Percentiles rank a stretch among this genome's conserved stretches.
Conservation (phyloP, 2,329 filamentous ascomycete genomes). For the Ophiosphaerella korrae region DNA sequence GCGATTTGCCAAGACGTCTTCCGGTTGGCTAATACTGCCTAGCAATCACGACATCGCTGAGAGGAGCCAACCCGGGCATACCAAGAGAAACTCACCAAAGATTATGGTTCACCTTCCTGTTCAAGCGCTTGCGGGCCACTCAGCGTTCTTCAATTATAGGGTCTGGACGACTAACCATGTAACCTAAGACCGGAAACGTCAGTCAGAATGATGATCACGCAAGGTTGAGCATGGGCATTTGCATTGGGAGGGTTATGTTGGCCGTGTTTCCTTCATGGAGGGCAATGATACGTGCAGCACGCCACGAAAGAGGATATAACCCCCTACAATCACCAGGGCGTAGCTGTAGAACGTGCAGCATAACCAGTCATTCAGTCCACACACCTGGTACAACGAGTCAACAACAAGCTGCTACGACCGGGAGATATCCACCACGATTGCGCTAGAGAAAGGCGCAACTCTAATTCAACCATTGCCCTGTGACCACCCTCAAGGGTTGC, state of each 20-base stretch:
- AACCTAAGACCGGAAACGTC: constrained; percentile 34
- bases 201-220: constrained; percentile 34
- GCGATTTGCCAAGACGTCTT: constrained; percentile 12
- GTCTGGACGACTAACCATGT: constrained; percentile 18
- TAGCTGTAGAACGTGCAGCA: constrained; percentile 14
- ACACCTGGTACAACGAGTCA: not conserved
- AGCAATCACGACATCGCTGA: constrained; percentile 35
- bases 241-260: constrained; percentile 3
- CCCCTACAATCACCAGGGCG: constrained; percentile 7
- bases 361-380: constrained; percentile 6
- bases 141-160: constrained; percentile 10
- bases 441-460: constrained; percentile 12
- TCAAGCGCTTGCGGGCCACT: constrained; percentile 17
- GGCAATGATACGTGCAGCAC: constrained; percentile 14
- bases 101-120: constrained; percentile 35
- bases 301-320: constrained; percentile 23
- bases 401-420: not conserved
- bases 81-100: constrained; percentile 24
- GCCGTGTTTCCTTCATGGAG: constrained; percentile 11
- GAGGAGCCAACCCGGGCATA: constrained; percentile 10
- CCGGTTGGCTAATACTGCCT: constrained; percentile 24
- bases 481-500: not conserved
- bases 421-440: not conserved
- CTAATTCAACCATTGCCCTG: constrained; percentile 13
- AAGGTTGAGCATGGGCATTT: constrained; percentile 6